Evolutionary conservation across 2,329 filamentous ascomycete genomes (phyloP), one percentile per base, ranked within the genome.

Genomic region (Calonectria pseudoturangicola): DNA sequence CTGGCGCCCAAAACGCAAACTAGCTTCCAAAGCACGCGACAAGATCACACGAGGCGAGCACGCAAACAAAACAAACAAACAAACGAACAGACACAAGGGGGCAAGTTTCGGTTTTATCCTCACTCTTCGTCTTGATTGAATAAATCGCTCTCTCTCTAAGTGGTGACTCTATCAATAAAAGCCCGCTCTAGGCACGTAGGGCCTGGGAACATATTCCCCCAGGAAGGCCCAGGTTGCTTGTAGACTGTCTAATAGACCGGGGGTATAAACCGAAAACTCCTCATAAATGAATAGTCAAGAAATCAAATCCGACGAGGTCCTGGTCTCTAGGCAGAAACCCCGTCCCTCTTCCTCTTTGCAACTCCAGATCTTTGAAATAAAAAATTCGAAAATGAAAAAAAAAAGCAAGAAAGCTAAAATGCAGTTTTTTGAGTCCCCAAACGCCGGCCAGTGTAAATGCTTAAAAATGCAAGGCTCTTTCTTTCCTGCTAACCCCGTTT

Each of bases 241-340:
- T 78, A 70, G 67, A 79, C 73, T 80, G 76, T 80, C 79, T 80
- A 80, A 77, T 79, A 80, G 78, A 79, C 78, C 78, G 77, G 78
- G 79, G 79, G 48, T 51, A 51, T 80, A 80, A 70, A 77, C 77
- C 75, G 71, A 79, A 75, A 79, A 80, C 78, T 79, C 78, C 78
- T 74, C 51, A 36, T 72, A 76, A 78, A 66, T 45, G 48, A 68
- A 66, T 68, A 73, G 72, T 48, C 65, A 73, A 66, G 51, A 70
- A 71, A 56, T 36, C 36, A 50, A 58, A 15, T 30, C 43, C 36
- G 25, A 66, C 21, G 63, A 54, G 33, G 45, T 21, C 21, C n/a
- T 64, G 21, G 28, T n/a, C 41, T 56, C 27, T 51, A 68, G 25
- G 45, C 60, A 71, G 66, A 45, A 68, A 51, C 65, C 41, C 48